Evolutionary conservation across 2,329 filamentous ascomycete species (phyloP).

Genomic region (Periconia macrospinosa): DNA sequence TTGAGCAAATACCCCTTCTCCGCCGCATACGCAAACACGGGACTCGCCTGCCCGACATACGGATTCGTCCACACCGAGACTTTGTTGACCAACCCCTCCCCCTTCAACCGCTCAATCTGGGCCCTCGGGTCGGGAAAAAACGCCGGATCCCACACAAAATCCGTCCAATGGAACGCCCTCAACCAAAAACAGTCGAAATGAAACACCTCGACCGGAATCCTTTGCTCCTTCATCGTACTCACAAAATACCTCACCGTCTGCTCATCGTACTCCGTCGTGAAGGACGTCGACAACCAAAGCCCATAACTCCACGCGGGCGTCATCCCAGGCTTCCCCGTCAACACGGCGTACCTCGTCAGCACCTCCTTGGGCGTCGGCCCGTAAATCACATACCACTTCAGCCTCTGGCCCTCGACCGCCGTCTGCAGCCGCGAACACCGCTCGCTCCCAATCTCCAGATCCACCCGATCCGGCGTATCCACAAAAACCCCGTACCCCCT

Average conservation of each 20-base stretch:
- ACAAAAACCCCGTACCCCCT: conserved; percentile 78
- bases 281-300: conserved; percentile 75
- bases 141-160: conserved; percentile 70
- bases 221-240: conserved; percentile 66
- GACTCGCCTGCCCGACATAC: conserved; percentile 71
- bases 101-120: conserved; percentile 66
- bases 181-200: conserved; percentile 82
- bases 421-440: conserved; percentile 71
- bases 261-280: conserved; percentile 74
- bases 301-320: conserved; percentile 76
- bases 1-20: conserved; percentile 70
- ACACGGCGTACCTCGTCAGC: conserved; percentile 64
- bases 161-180: conserved; percentile 74
- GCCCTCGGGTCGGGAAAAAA: conserved; percentile 69
- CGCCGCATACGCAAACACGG: conserved; percentile 65
- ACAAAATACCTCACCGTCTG: conserved; percentile 68
- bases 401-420: conserved; percentile 66
- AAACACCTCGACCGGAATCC: conserved; percentile 70
- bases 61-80: conserved; percentile 79
- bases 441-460: conserved; percentile 74
- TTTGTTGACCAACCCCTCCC: conserved; percentile 59
- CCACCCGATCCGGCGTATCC: conserved; percentile 69
- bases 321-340: conserved; percentile 67
- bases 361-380: conserved; percentile 73
- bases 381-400: conserved; percentile 75